Evolutionary conservation across 2,329 filamentous ascomycete species (phyloP).

Genomic region (Setomelanomma holmii): DNA sequence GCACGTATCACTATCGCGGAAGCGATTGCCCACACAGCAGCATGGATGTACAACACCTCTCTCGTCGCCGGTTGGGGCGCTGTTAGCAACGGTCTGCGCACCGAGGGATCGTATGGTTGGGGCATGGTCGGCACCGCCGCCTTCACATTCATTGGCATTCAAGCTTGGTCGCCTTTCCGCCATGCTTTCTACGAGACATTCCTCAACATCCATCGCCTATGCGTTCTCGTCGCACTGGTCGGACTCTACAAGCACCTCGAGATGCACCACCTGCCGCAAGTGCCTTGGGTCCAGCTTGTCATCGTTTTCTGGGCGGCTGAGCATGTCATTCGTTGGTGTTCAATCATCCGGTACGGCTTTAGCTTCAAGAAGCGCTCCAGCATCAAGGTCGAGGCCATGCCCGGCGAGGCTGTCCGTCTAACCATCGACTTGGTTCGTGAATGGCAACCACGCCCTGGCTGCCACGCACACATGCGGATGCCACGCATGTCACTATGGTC

Average conservation of each 20-base stretch:
- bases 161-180: slow-evolving; percentile 79
- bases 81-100: slow-evolving; percentile 61
- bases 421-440: slow-evolving; percentile 65
- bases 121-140: slow-evolving; percentile 67
- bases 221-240: slow-evolving; percentile 72
- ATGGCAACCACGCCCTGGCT: slow-evolving; percentile 62
- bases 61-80: slow-evolving; percentile 68
- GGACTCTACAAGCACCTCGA: slow-evolving; percentile 82
- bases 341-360: slow-evolving; percentile 62
- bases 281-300: slow-evolving; percentile 76
- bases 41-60: slow-evolving; percentile 73
- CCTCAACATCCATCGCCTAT: slow-evolving; percentile 80
- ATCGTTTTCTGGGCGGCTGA: slow-evolving; percentile 81
- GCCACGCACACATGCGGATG: slow-evolving; percentile 68
- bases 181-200: slow-evolving; percentile 99
- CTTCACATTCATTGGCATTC: slow-evolving; percentile 71
- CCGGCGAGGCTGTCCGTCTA: slow-evolving; percentile 66
- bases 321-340: slow-evolving; percentile 55
- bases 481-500: slow-evolving; percentile 54
- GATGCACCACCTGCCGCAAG: slow-evolving; percentile 70
- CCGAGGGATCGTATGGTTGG: slow-evolving; percentile 69
- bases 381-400: slow-evolving; percentile 65
- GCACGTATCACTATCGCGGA: slow-evolving; percentile 76
- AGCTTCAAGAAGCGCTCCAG: slow-evolving; percentile 58
- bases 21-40: slow-evolving; percentile 71